Conservation (phyloP, 1,139 yeast species). For the Magnusiomyces starmeri region DNA sequence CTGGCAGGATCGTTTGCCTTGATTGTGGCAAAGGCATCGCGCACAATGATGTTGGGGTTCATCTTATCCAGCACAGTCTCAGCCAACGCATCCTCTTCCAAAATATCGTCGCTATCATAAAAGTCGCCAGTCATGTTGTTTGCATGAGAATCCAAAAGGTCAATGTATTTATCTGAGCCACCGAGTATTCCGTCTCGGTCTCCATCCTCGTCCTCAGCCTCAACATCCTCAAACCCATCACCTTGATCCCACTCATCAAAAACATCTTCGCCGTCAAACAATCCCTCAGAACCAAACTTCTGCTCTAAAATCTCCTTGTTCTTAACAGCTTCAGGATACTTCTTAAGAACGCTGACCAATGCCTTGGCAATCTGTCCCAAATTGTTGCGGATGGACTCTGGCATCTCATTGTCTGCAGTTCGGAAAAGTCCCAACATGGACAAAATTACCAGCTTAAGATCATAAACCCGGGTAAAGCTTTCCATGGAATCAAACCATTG, state of each 20-base stretch:
- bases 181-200: no score
- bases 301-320: slow-evolving; percentile 57
- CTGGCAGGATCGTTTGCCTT: slow-evolving; percentile 27
- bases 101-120: slow-evolving; percentile 37
- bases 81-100: slow-evolving; percentile 75
- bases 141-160: slow-evolving; percentile 23
- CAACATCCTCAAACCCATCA: slow-evolving; percentile 19
- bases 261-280: not conserved
- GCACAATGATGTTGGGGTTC: slow-evolving; percentile 52
- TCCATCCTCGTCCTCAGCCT: slow-evolving; percentile 9
- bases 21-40: slow-evolving; percentile 38
- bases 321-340: slow-evolving; percentile 64
- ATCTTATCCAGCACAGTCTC: slow-evolving; percentile 70
- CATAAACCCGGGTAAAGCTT: slow-evolving; percentile 65
- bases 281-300: slow-evolving; percentile 38
- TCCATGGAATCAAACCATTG: slow-evolving; percentile 61
- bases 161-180: slow-evolving; percentile 29
- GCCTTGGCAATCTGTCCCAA: slow-evolving; percentile 41
- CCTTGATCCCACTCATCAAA: slow-evolving; percentile 7
- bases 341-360: slow-evolving; percentile 45
- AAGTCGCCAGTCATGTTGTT: slow-evolving; percentile 2
- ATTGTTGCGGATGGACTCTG: slow-evolving; percentile 27
- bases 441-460: slow-evolving; percentile 65
- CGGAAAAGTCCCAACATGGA: slow-evolving; percentile 51
- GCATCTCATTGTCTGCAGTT: slow-evolving; percentile 37